These are phyloP conservation scores for Candida jianshihensis DNA, from an alignment of 805 yeast genomes.

Conservation along the genomic window DNA sequence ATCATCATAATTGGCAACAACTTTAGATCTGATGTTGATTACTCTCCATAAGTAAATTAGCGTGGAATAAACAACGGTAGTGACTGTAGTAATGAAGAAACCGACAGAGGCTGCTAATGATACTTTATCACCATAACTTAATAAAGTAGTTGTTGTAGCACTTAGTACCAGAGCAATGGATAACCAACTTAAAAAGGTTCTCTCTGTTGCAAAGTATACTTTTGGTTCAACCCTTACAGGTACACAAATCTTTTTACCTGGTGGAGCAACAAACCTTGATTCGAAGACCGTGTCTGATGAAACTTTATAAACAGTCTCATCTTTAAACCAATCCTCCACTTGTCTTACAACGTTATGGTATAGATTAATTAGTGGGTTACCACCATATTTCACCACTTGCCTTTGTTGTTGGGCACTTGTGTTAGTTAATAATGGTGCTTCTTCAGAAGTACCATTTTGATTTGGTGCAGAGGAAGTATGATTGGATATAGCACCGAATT, in stretches of 20 bases:
- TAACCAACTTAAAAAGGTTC: conserved; percentile 91
- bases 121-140: conserved; percentile 74
- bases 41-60: conserved; percentile 77
- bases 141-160: conserved; percentile 79
- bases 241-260: conserved; percentile 82
- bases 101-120: conserved; percentile 80
- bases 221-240: conserved; percentile 98
- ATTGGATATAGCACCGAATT: conserved; percentile 33
- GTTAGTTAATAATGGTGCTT: conserved; percentile 24
- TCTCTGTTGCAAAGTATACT: conserved; percentile 97
- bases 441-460: conserved; percentile 18
- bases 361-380: conserved; percentile 11
- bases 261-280: conserved; percentile 60
- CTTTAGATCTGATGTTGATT: conserved; percentile 71
- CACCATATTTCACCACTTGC: conserved; percentile 12
- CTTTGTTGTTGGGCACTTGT: conserved; percentile 4
- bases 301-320: conserved; percentile 44
- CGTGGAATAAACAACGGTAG: conserved; percentile 67
- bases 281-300: conserved; percentile 62
- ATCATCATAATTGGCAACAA: conserved; percentile 82
- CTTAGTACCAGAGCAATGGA: conserved; percentile 85
- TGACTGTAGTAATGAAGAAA: conserved; percentile 73
- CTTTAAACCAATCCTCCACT: conserved; percentile 42
- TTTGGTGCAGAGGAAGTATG: conserved; percentile 8
- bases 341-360: conserved; percentile 18